Conservation (phyloP, 495 filamentous ascomycete genomes). For the Hypoxylon rickii region DNA sequence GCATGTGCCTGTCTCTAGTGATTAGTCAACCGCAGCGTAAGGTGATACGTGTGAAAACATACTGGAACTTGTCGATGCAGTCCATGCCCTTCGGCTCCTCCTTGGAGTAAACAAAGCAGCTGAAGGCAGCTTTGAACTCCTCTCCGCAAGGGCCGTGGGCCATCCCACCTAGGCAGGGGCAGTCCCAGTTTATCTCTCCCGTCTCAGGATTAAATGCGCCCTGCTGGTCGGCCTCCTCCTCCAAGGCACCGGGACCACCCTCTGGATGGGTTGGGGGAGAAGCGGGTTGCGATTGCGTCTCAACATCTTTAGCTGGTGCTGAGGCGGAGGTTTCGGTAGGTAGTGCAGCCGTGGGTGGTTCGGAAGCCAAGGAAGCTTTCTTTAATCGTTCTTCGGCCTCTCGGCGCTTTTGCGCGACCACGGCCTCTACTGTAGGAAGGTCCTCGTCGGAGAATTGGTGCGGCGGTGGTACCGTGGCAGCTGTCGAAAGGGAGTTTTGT, state of each 20-base stretch:
- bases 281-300: conserved; percentile 26
- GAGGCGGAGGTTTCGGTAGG: conserved; percentile 29
- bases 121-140: conserved; percentile 91
- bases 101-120: conserved; percentile 92
- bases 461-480: conserved; percentile 42
- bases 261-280: conserved; percentile 8
- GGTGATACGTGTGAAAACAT: conserved; percentile 36
- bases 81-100: conserved; percentile 99
- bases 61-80: conserved; percentile 98
- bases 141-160: conserved; percentile 94
- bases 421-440: conserved; percentile 53
- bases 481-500: conserved; percentile 15
- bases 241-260: conserved; percentile 59
- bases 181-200: conserved; percentile 99
- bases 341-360: conserved; percentile 22
- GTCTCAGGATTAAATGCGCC: conserved; percentile 98
- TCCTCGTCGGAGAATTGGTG: conserved; percentile 50
- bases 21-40: not conserved
- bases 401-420: conserved; percentile 56
- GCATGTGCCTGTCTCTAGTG: conserved; percentile 73
- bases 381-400: conserved; percentile 40
- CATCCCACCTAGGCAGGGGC: conserved; percentile 97
- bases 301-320: conserved; percentile 24
- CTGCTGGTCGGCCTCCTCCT: conserved; percentile 80
- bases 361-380: conserved; percentile 31